These are phyloP conservation scores for Penicillium egyptiacum DNA, from an alignment of 495 filamentous ascomycete genomes.

Conservation along the genomic window DNA sequence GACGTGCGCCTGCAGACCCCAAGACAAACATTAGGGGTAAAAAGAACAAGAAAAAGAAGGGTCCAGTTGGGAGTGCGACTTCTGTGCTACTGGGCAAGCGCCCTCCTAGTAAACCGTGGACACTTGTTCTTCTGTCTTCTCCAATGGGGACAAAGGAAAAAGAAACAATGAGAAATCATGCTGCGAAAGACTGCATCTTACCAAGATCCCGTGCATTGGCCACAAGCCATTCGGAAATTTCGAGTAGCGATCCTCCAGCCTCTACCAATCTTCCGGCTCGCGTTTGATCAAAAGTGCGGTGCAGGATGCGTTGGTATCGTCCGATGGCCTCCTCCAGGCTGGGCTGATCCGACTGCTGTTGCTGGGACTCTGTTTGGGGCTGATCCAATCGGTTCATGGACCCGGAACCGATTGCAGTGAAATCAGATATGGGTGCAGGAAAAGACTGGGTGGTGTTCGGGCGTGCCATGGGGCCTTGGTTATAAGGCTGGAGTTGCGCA, in stretches of 20 bases:
- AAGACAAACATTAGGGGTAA: slow-evolving; percentile 12
- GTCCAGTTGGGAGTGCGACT: slow-evolving; percentile 20
- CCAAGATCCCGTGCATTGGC: slow-evolving; percentile 79
- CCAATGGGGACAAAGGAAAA: background rate
- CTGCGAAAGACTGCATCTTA: slow-evolving; percentile 50
- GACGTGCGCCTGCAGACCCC: slow-evolving; percentile 21
- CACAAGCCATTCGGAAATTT: slow-evolving; percentile 83
- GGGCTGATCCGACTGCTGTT: slow-evolving; percentile 29
- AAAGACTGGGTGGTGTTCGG: slow-evolving; percentile 53
- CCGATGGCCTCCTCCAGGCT: slow-evolving; percentile 65
- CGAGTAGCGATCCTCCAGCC: slow-evolving; percentile 69
- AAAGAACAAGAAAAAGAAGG: slow-evolving; percentile 21
- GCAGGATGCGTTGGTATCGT: slow-evolving; percentile 70
- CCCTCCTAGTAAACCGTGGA: background rate
- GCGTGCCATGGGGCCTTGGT: slow-evolving; percentile 52
- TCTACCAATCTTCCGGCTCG: slow-evolving; percentile 70
- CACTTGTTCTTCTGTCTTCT: background rate
- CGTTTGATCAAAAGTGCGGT: slow-evolving; percentile 72
- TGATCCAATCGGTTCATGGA: slow-evolving; percentile 39
- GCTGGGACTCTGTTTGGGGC: slow-evolving; percentile 31
- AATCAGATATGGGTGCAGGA: slow-evolving; percentile 54
- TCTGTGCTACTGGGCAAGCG: slow-evolving; percentile 13
- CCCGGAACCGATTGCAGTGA: slow-evolving; percentile 40
- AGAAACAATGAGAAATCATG: background rate
- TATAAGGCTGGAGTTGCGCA: slow-evolving; percentile 56